Evolutionary conservation across 345 rosid genomes (phyloP), one percentile per base, ranked within the genome.

Genomic region (Tarenaya hassleriana): DNA sequence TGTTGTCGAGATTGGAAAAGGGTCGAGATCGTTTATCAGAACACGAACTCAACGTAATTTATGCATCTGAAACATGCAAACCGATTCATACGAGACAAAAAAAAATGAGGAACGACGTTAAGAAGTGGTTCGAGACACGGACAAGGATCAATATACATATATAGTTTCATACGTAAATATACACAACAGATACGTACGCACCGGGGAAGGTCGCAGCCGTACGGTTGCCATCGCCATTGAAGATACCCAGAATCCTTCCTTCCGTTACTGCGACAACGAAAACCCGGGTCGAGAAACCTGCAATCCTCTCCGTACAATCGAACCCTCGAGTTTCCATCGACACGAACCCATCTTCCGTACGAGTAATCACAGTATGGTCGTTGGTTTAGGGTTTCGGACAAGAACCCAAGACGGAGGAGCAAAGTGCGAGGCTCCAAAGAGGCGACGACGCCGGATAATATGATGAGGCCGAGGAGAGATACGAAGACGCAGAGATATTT

Each of bases 171-270:
- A n/a, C n/a, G n/a, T n/a, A n/a, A n/a, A n/a, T n/a, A 34, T 64
- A 16, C 69, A 16, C 9, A 47, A n/a, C 15, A 13, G 12, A 15
- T 14, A 56, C 7, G 12, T 32, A 49, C 14, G 7, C 75, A 91
- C 98, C 98, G 76, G 18, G 90, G 86, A 57, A 88, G 73, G 55
- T 82, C 70, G 52, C 98, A 83, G 50, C 74, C 73, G 11, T 83
- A 18, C 0, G 95, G 95, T 60, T 85, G 83, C 95, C 98, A 92
- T 47, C 84, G 73, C 98, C 98, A 92, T 62, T 79, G 69, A 19
- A 46, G 86, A 59, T 76, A 88, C 45, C 72, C 80, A 0, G 54
- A 59, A 34, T 88, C 88, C 41, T 57, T 63, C 56, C 98, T 74
- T 13, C 98, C 98, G 0, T 75, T 77, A 7, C 34, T 33, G 7